These are phyloP conservation scores for Amanita jacksonii DNA, from an alignment of 768 basidiomycete genomes.

Conservation along the genomic window DNA sequence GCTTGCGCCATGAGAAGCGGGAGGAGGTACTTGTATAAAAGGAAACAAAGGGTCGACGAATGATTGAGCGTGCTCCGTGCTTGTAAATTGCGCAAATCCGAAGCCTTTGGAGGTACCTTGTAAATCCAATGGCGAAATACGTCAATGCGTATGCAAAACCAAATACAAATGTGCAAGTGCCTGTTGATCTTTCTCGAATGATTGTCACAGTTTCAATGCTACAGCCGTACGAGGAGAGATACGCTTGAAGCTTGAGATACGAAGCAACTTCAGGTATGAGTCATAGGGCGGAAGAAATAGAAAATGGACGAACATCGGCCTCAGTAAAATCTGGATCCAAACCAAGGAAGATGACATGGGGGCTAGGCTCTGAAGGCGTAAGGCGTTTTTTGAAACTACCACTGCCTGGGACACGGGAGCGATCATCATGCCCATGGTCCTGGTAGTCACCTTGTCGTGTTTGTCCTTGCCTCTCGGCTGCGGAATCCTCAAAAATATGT, in stretches of 20 bases:
- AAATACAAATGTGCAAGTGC: conserved; percentile 83
- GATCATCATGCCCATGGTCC: conserved; percentile 44
- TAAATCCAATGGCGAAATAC: conserved; percentile 56
- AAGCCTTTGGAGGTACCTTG: conserved; percentile 92
- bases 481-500: conserved; percentile 39
- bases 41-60: conserved; percentile 91
- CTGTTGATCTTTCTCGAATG: conserved; percentile 93
- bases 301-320: conserved; percentile 69
- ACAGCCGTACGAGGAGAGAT: conserved; percentile 63
- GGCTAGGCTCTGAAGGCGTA: conserved; percentile 75
- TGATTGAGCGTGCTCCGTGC: conserved; percentile 75
- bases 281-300: conserved; percentile 22
- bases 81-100: conserved; percentile 92
- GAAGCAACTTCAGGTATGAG: conserved; percentile 27
- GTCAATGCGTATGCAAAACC: conserved; percentile 65
- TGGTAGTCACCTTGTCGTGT: conserved; percentile 29
- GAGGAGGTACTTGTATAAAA: conserved; percentile 86
- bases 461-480: conserved; percentile 21
- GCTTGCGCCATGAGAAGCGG: conserved; percentile 79
- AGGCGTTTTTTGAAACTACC: conserved; percentile 61
- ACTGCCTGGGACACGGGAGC: conserved; percentile 27
- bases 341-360: conserved; percentile 93
- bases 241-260: conserved; percentile 64
- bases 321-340: conserved; percentile 89
- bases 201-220: conserved; percentile 85